These are phyloP conservation scores for Saprolegnia parasitica DNA, from an alignment of 352 stramenopile species.

Conservation along the genomic window DNA sequence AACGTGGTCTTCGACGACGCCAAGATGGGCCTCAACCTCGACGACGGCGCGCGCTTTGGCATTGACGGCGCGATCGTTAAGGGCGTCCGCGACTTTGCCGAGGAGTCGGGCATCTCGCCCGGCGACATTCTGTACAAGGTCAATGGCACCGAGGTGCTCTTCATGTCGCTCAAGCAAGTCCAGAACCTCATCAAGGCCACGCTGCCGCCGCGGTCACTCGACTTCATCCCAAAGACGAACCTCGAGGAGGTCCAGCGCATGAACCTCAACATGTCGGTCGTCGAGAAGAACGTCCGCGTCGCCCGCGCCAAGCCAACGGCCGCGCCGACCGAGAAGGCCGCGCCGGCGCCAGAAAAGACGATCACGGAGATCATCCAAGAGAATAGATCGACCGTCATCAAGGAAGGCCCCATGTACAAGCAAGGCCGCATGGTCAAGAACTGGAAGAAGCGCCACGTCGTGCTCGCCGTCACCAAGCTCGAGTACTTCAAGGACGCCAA, in stretches of 20 bases:
- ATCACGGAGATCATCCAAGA: constrained; percentile 26
- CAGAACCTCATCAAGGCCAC: constrained; percentile 25
- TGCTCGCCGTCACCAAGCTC: constrained; percentile 20
- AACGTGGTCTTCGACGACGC: constrained; percentile 42
- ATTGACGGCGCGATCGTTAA: constrained; percentile 41
- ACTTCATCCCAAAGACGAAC: constrained; percentile 22
- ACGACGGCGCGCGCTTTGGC: constrained; percentile 76
- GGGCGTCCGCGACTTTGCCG: constrained; percentile 16
- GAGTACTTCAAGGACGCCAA: constrained; percentile 24
- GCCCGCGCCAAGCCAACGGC: background rate
- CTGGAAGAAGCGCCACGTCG: constrained; percentile 23
- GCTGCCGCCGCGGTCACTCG: constrained; percentile 6
- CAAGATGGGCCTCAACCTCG: constrained; percentile 78
- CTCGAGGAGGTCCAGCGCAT: constrained; percentile 26
- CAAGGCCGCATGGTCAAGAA: constrained; percentile 26
- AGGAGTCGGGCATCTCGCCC: constrained; percentile 6
- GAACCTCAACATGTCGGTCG: constrained; percentile 17
- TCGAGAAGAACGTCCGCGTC: constrained; percentile 13
- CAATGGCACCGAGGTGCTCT: constrained; percentile 26
- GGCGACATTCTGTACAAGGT: constrained; percentile 27
- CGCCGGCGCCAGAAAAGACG: constrained; percentile 1
- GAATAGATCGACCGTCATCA: constrained; percentile 14
- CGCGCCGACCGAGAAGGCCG: background rate
- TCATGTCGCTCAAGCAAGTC: constrained; percentile 26
- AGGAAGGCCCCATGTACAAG: constrained; percentile 27